Base-by-base conservation (phyloP, 768 basidiomycete genomes). In the Mycena floridula region DNA sequence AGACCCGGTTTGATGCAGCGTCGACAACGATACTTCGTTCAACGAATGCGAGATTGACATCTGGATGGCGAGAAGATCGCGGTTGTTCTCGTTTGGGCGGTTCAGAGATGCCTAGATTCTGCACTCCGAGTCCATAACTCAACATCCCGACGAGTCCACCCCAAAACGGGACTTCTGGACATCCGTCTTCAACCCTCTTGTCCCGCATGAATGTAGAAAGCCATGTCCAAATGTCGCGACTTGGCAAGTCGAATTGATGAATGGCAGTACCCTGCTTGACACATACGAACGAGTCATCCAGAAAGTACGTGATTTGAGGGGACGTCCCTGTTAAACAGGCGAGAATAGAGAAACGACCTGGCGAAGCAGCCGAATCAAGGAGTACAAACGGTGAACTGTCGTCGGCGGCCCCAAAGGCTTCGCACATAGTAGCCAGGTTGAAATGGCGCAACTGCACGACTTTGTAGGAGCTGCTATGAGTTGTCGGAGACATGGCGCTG, bases 1-100 rank as follows among this genome's bases (percentile, higher is more conserved):
- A 77, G 16, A 74, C 61, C 5, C 64, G 62, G 9, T 73, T 70
- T 1, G 72, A 71, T 15, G 59, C 54, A 16, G 59, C 62, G 58
- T 91, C 88, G 13, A 88, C 45, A 16, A 90, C 77, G 44, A 91
- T 63, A 56, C 85, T 88, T 43, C 88, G 79, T 53, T 89, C 86
- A 8, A 89, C 82, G 50, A 86, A 88, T 7, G 85, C 67, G 13
- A 90, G 61, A 44, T 86, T 86, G 27, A 87, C 72, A 60, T 90
- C 89, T 2, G 85, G 79, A 55, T 86, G 82, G 28, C 56, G 62
- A 38, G 56, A 59, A n/a, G 26, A 45, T 30, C 39, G 49, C 46
- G 18, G 26, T n/a, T 26, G 11, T 25, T 37, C 48, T 24, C 46
- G 58, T 15, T 52, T 37, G 45, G 58, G 53, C 27, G 60, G 62